Conservation (phyloP, 2,329 filamentous ascomycete species). For the Pseudogymnoascus pannorum region DNA sequence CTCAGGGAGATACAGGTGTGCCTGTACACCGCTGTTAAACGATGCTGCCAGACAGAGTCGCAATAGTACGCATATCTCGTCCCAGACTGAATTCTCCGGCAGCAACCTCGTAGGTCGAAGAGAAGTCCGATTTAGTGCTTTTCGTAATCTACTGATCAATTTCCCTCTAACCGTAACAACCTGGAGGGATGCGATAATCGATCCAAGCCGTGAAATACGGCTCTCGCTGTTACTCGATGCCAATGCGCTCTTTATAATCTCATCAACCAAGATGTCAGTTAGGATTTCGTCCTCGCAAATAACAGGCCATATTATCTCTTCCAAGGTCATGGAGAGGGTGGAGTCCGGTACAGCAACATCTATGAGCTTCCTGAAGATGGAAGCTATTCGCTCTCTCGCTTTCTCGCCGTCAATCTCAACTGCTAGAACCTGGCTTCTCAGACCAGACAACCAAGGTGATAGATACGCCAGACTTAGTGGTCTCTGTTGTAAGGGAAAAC, state of each 20-base stretch:
- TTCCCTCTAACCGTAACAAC: constrained; percentile 60
- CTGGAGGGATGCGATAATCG: constrained; percentile 55
- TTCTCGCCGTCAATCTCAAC: constrained; percentile 58
- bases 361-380: constrained; percentile 58
- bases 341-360: constrained; percentile 57
- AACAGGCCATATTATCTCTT: constrained; percentile 58
- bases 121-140: constrained; percentile 60
- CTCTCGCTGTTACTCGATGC: constrained; percentile 45
- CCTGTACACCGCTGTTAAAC: constrained; percentile 60
- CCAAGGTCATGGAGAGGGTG: constrained; percentile 50
- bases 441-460: constrained; percentile 58
- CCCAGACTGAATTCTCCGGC: constrained; percentile 61
- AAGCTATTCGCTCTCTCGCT: constrained; percentile 56
- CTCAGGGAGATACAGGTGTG: constrained; percentile 61
- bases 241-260: constrained; percentile 57
- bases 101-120: constrained; percentile 58
- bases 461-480: constrained; percentile 61
- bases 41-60: constrained; percentile 60
- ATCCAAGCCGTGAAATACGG: constrained; percentile 52
- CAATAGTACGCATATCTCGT: constrained; percentile 60
- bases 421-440: constrained; percentile 52
- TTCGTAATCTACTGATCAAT: constrained; percentile 57
- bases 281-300: constrained; percentile 59
- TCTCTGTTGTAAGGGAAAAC: constrained; percentile 59
- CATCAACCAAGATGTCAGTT: constrained; percentile 60